phyloP scores from a whole-genome alignment of 2,329 filamentous ascomycete species.

The Xylaria sp. region DNA sequence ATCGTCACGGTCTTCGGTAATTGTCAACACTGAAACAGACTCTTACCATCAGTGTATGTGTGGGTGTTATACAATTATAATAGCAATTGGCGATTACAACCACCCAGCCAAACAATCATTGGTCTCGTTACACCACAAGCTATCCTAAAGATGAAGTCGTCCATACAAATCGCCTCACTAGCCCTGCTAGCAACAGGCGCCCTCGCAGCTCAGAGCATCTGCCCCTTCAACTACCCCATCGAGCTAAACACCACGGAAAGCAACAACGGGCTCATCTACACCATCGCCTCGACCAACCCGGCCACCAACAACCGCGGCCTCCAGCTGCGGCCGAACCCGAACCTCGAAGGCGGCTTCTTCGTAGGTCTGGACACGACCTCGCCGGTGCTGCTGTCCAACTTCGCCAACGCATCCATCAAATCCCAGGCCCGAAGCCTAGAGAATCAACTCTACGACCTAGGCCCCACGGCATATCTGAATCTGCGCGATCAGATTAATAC shows the following conservation, averaged over 20 bases:
- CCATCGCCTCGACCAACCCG: slow-evolving; percentile 36
- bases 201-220: slow-evolving; percentile 30
- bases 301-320: slow-evolving; percentile 40
- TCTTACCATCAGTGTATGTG: not conserved
- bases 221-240: slow-evolving; percentile 41
- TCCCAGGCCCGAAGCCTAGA: slow-evolving; percentile 28
- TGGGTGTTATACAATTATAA: not conserved
- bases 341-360: slow-evolving; percentile 26
- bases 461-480: slow-evolving; percentile 40
- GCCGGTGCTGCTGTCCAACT: slow-evolving; percentile 36
- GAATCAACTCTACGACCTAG: slow-evolving; percentile 41
- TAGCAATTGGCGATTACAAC: not conserved
- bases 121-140: not conserved
- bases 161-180: slow-evolving; percentile 25
- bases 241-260: slow-evolving; percentile 39
- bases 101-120: not conserved
- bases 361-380: slow-evolving; percentile 41
- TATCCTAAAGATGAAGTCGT: slow-evolving; percentile 28
- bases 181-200: slow-evolving; percentile 31
- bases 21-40: not conserved
- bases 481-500: slow-evolving; percentile 37
- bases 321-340: slow-evolving; percentile 39
- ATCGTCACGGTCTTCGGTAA: not conserved
- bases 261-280: slow-evolving; percentile 38
- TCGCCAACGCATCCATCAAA: slow-evolving; percentile 32